Evolutionary conservation across 164 flowering plant species (phyloP).

Genomic region (Magnolia kwangsiensis): DNA sequence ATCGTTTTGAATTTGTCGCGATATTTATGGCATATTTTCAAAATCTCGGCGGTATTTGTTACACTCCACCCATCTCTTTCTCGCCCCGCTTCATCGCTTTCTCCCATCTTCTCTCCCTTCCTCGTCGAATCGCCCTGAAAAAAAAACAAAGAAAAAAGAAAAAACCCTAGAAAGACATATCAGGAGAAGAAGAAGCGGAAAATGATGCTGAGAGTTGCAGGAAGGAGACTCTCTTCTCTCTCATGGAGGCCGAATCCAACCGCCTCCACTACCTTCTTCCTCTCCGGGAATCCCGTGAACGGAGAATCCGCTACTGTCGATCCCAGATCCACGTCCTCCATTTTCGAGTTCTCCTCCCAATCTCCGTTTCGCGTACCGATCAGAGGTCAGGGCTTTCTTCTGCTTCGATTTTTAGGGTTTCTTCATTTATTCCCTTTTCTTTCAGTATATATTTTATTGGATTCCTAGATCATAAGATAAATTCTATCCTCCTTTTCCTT

Average conservation of each 20-base stretch:
- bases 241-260: neutral
- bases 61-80: no score
- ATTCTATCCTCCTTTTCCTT: no score
- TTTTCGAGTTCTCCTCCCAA: neutral
- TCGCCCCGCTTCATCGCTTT: no score
- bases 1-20: no score
- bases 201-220: constrained; percentile 5
- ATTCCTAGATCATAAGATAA: no score
- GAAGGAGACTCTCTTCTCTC: constrained; percentile 4
- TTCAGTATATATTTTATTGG: no score
- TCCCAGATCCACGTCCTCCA: neutral
- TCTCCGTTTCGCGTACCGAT: neutral
- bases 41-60: no score
- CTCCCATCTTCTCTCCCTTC: no score
- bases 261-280: constrained; percentile 4
- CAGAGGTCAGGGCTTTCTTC: neutral
- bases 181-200: neutral
- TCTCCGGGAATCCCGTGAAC: neutral
- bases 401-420: neutral
- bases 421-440: neutral
- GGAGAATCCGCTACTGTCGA: neutral
- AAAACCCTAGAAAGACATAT: no score
- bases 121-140: no score
- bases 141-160: no score
- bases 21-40: no score